phyloP scores from a whole-genome alignment of 768 basidiomycete species.

The Sarcomyxa edulis region DNA sequence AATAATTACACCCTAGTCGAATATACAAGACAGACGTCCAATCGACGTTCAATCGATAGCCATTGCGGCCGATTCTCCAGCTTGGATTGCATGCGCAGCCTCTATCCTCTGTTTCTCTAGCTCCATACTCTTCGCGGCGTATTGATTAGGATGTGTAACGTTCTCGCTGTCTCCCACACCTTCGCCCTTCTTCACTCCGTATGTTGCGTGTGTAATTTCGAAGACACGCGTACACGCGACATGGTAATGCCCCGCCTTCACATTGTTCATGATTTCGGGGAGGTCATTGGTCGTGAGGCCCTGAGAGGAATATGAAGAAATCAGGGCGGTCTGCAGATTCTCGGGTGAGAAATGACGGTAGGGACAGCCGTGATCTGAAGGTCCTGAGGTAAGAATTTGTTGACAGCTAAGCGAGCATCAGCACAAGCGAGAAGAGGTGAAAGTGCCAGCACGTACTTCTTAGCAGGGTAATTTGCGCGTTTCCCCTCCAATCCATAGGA shows the following conservation, averaged over 20 bases:
- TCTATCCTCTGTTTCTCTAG: slow-evolving; percentile 38
- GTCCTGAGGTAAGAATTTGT: slow-evolving; percentile 67
- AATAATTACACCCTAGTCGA: too few relatives aligned
- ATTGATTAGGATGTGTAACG: slow-evolving; percentile 93
- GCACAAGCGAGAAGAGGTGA: background rate
- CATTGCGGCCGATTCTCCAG: too few relatives aligned
- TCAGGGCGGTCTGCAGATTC: slow-evolving; percentile 73
- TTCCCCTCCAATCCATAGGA: slow-evolving; percentile 92
- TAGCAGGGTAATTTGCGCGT: slow-evolving; percentile 90
- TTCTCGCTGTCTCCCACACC: slow-evolving; percentile 83
- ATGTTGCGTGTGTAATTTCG: slow-evolving; percentile 78
- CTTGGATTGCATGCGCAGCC: slow-evolving; percentile 7
- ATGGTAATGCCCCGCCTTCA: slow-evolving; percentile 82
- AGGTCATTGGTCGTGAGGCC: slow-evolving; percentile 67
- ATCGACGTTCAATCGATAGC: too few relatives aligned
- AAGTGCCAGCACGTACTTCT: slow-evolving; percentile 53
- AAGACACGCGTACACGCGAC: slow-evolving; percentile 97
- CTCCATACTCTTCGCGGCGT: slow-evolving; percentile 70
- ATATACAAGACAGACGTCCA: too few relatives aligned
- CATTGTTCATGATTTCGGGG: slow-evolving; percentile 74
- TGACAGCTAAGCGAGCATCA: slow-evolving; percentile 58
- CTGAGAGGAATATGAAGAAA: slow-evolving; percentile 58
- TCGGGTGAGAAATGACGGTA: slow-evolving; percentile 85
- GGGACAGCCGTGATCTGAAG: slow-evolving; percentile 81
- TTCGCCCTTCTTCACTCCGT: slow-evolving; percentile 81